Conservation (phyloP, 2,329 filamentous ascomycete species). For the Davidsoniella virescens region DNA sequence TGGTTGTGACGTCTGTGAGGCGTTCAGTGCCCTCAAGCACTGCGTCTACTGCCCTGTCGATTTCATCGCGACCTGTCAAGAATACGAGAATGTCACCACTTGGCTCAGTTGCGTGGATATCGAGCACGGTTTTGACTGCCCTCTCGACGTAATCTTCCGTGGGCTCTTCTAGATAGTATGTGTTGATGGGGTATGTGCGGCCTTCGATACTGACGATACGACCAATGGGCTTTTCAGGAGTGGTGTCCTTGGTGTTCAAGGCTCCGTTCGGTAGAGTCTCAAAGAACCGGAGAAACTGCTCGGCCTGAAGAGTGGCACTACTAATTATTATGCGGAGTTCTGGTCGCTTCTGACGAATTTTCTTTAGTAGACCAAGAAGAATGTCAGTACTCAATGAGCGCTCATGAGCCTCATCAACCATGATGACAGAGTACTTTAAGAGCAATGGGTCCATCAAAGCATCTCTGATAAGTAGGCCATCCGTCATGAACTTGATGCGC, state of each 20-base stretch:
- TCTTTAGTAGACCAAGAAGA: constrained; percentile 76
- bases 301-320: constrained; percentile 83
- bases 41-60: constrained; percentile 35
- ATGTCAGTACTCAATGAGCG: constrained; percentile 85
- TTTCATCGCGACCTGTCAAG: constrained; percentile 83
- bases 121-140: constrained; percentile 66
- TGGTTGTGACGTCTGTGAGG: constrained; percentile 28
- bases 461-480: constrained; percentile 79
- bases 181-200: constrained; percentile 74
- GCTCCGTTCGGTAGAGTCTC: constrained; percentile 15
- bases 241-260: neutral
- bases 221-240: neutral
- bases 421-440: constrained; percentile 83
- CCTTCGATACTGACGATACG: constrained; percentile 49
- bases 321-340: constrained; percentile 81
- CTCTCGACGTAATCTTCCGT: constrained; percentile 76
- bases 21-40: constrained; percentile 14
- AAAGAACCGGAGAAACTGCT: constrained; percentile 74
- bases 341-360: constrained; percentile 63
- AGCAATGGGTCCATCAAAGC: constrained; percentile 84
- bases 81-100: constrained; percentile 85
- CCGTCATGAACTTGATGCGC: constrained; percentile 86
- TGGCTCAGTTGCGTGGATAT: constrained; percentile 68
- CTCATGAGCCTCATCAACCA: constrained; percentile 96
- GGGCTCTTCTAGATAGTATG: constrained; percentile 62